Percentiles rank a stretch among this genome's conserved stretches.
Evolutionary conservation across 805 yeast species (phyloP).

Genomic region (Saccharomycopsis synnaedendra): DNA sequence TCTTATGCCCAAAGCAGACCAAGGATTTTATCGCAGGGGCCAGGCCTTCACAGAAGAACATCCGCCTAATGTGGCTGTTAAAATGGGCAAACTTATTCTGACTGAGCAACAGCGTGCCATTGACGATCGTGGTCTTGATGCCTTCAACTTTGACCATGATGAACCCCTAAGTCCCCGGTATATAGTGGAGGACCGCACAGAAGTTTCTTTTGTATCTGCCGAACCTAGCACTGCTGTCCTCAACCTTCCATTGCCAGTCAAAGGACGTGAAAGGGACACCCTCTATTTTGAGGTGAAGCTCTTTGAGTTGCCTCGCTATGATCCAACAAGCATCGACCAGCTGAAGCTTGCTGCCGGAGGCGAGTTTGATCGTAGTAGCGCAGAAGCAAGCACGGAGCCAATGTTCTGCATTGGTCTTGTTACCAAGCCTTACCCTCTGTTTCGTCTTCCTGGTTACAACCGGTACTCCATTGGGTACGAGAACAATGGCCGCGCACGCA

Average conservation of each 20-base stretch:
- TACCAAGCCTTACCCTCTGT: conserved; percentile 66
- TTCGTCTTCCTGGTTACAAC: conserved; percentile 64
- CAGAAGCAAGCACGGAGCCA: conserved; percentile 24
- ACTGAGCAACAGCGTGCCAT: conserved; percentile 11
- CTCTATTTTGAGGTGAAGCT: conserved; percentile 59
- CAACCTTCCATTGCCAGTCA: conserved; percentile 14
- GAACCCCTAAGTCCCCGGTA: conserved; percentile 1
- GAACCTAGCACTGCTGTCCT: conserved; percentile 9
- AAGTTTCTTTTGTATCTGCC: conserved; percentile 8
- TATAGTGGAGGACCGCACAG: conserved; percentile 16
- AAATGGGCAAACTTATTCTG: conserved; percentile 8
- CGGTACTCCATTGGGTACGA: conserved; percentile 65
- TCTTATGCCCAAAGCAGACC: conserved; percentile 1
- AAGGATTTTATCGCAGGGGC: not conserved
- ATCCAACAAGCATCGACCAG: not conserved
- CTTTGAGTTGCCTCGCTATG: conserved; percentile 26
- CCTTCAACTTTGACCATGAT: conserved; percentile 14
- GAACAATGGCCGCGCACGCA: conserved; percentile 56
- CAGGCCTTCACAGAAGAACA: conserved; percentile 3
- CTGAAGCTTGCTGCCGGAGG: not conserved
- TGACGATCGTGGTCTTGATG: conserved; percentile 16
- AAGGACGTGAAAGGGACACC: conserved; percentile 26
- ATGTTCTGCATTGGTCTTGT: conserved; percentile 55
- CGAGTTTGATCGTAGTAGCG: conserved; percentile 4
- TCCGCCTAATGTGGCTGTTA: conserved; percentile 8